A percentile compares a stretch with the other conserved stretches of the same genome.
These are phyloP conservation scores for Calonectria ilicicola DNA, from an alignment of 2,329 filamentous ascomycete species.

Conservation along the genomic window DNA sequence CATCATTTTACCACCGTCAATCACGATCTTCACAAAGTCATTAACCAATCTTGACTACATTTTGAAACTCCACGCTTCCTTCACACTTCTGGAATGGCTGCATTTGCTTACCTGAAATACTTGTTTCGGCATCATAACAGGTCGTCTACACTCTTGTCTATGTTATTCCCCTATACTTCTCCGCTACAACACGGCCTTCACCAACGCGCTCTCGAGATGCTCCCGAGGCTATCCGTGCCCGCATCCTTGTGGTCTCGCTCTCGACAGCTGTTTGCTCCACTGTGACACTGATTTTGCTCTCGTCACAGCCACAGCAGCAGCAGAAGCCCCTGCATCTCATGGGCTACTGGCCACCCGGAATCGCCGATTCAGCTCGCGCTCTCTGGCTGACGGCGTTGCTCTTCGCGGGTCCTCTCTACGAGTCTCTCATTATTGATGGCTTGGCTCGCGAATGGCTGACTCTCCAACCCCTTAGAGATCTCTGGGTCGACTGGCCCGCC, in stretches of 20 bases:
- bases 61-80: neutral
- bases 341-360: constrained; percentile 83
- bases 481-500: constrained; percentile 79
- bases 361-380: constrained; percentile 71
- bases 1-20: neutral
- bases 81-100: neutral
- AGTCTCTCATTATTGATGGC: constrained; percentile 79
- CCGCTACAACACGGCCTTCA: constrained; percentile 82
- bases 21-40: neutral
- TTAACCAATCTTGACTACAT: neutral
- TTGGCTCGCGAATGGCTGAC: constrained; percentile 74
- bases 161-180: constrained; percentile 91
- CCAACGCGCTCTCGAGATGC: constrained; percentile 85
- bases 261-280: constrained; percentile 78
- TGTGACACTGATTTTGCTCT: constrained; percentile 72
- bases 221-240: constrained; percentile 87
- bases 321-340: constrained; percentile 72
- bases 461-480: constrained; percentile 65
- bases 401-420: constrained; percentile 88
- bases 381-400: constrained; percentile 81
- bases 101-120: constrained; percentile 19
- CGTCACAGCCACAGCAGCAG: constrained; percentile 63
- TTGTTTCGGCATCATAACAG: constrained; percentile 47
- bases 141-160: constrained; percentile 88
- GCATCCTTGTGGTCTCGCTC: constrained; percentile 82